Percentiles rank a stretch among this genome's conserved stretches.
These are phyloP conservation scores for Colletotrichum eleusines DNA, from an alignment of 2,329 filamentous ascomycete species.

Conservation along the genomic window DNA sequence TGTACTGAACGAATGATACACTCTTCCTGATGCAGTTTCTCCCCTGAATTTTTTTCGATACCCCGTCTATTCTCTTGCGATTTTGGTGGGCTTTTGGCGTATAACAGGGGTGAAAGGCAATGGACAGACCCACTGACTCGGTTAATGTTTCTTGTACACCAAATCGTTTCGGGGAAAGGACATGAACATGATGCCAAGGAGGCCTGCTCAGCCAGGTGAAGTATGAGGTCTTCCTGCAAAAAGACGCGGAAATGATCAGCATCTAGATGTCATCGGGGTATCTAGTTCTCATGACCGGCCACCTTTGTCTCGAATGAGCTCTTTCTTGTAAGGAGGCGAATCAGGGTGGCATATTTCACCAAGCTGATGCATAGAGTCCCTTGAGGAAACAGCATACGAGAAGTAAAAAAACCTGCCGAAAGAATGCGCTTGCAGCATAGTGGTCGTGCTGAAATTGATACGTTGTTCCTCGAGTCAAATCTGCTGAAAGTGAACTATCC, in stretches of 20 bases:
- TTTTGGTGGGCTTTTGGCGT: slow-evolving; percentile 39
- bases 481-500: not conserved
- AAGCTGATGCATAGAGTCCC: not conserved
- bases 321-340: not conserved
- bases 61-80: slow-evolving; percentile 35
- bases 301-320: not conserved
- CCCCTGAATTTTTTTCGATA: slow-evolving; percentile 33
- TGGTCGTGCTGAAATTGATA: not conserved
- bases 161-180: not conserved
- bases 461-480: not conserved
- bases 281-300: not conserved
- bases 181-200: not conserved
- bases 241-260: not conserved
- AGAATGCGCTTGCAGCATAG: no score
- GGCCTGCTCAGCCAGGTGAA: slow-evolving; percentile 18
- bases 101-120: slow-evolving; percentile 21
- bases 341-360: not conserved
- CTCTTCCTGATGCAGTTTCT: slow-evolving; percentile 5
- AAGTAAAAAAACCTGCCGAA: no score
- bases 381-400: not conserved
- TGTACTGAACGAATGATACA: slow-evolving; percentile 9
- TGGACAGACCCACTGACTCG: slow-evolving; percentile 6
- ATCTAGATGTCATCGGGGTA: not conserved
- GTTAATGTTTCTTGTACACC: slow-evolving; percentile 33
- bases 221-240: slow-evolving; percentile 2